phyloP scores from a whole-genome alignment of 192 early-diverging fungal genomes.

The Podila minutissima region DNA sequence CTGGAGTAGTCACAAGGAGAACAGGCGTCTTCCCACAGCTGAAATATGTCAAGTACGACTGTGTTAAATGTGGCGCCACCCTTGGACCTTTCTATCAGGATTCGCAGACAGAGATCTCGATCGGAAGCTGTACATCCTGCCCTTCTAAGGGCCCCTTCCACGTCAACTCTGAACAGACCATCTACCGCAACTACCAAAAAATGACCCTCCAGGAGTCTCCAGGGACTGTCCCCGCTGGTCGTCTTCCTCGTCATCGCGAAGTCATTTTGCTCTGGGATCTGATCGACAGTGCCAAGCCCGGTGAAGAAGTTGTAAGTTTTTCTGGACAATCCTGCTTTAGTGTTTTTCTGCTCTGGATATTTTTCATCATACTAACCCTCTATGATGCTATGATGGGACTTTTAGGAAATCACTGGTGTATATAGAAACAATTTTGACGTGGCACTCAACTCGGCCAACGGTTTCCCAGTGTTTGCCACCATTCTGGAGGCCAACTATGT shows the following conservation, averaged over 20 bases:
- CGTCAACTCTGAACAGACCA: constrained; percentile 93
- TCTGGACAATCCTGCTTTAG: not conserved
- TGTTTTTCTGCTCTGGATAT: not conserved
- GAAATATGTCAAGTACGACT: constrained; percentile 96
- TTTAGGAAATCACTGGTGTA: constrained; percentile 89
- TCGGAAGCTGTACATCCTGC: constrained; percentile 88
- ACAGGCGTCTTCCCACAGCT: constrained; percentile 97
- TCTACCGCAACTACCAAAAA: constrained; percentile 98
- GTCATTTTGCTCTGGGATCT: constrained; percentile 96
- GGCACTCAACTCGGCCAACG: constrained; percentile 86
- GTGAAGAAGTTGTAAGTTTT: constrained; percentile 86
- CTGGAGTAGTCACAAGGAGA: constrained; percentile 92
- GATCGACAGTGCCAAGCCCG: constrained; percentile 94
- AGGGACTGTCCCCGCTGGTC: constrained; percentile 94
- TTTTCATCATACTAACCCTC: not conserved
- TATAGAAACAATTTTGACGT: constrained; percentile 97
- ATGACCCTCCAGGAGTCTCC: constrained; percentile 96
- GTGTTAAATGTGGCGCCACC: constrained; percentile 90
- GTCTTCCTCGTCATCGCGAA: constrained; percentile 93
- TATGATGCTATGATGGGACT: not conserved
- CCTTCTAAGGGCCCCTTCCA: constrained; percentile 92
- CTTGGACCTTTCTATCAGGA: constrained; percentile 97
- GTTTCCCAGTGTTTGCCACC: constrained; percentile 97
- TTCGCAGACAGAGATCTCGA: constrained; percentile 83
- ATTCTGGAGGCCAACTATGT: constrained; percentile 98